These are phyloP conservation scores for Fragaria iinumae DNA, from an alignment of 306 rosid genomes.

Conservation along the genomic window DNA sequence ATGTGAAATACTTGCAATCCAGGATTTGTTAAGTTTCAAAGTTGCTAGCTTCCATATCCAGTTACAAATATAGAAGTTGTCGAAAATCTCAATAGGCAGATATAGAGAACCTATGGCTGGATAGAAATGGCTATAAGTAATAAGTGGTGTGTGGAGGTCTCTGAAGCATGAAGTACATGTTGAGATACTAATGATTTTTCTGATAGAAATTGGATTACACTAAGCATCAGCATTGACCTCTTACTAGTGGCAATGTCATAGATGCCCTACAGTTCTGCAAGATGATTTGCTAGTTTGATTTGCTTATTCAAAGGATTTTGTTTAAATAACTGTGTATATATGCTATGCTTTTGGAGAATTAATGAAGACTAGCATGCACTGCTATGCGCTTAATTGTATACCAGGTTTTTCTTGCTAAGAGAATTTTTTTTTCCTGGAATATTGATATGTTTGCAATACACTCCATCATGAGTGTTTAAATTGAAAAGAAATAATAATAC, in stretches of 20 bases:
- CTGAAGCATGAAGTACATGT: background rate
- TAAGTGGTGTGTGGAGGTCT: background rate
- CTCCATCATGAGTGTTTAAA: background rate
- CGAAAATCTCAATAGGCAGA: background rate
- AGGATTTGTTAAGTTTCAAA: background rate
- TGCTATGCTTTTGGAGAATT: background rate
- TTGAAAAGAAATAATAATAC: background rate
- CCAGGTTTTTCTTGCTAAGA: background rate
- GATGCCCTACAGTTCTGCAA: background rate
- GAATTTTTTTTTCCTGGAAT: background rate
- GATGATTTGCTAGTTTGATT: background rate
- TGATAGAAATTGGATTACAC: background rate
- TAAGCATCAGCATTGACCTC: background rate
- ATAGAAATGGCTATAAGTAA: background rate
- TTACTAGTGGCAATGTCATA: background rate
- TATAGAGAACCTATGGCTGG: background rate
- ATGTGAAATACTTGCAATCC: background rate
- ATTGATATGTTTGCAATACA: no score
- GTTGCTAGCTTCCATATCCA: background rate
- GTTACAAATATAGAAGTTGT: background rate
- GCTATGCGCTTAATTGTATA: background rate
- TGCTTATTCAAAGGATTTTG: background rate
- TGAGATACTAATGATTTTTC: background rate
- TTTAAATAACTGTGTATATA: background rate
- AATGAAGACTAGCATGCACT: background rate